Conservation (phyloP, 1,284 basidiomycete genomes). For the Polyporus tsugae region DNA sequence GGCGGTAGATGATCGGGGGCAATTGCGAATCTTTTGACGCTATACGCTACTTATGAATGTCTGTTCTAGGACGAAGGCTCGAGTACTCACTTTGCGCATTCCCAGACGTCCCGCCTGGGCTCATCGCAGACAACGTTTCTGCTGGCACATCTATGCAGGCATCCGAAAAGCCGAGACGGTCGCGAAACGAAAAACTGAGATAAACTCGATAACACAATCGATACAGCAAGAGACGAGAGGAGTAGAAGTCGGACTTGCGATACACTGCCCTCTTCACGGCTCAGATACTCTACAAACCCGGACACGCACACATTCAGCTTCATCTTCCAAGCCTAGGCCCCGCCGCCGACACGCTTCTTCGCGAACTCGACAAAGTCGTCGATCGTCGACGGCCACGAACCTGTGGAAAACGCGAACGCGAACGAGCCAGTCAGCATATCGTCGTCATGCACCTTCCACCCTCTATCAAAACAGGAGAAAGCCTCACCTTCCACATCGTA, state of each 20-base stretch:
- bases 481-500: conserved; percentile 85
- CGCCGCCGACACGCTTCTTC: conserved; percentile 46
- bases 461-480: background rate
- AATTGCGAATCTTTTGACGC: background rate
- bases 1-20: too few species aligned
- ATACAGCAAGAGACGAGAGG: conserved; percentile 3
- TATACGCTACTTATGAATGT: background rate
- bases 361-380: conserved; percentile 88
- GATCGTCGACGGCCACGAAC: conserved; percentile 89
- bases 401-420: conserved; percentile 47
- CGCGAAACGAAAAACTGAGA: background rate
- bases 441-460: conserved; percentile 17
- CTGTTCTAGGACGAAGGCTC: background rate
- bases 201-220: conserved; percentile 9
- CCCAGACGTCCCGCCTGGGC: background rate
- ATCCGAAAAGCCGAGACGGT: background rate
- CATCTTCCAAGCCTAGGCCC: conserved; percentile 8
- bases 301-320: background rate
- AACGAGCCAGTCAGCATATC: background rate
- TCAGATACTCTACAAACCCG: conserved; percentile 7
- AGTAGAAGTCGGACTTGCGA: background rate
- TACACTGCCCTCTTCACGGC: background rate
- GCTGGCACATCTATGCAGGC: background rate
- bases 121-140: background rate
- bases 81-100: background rate